Base-by-base conservation (phyloP, 2,329 filamentous ascomycete species). In the Neobulgaria alba region DNA sequence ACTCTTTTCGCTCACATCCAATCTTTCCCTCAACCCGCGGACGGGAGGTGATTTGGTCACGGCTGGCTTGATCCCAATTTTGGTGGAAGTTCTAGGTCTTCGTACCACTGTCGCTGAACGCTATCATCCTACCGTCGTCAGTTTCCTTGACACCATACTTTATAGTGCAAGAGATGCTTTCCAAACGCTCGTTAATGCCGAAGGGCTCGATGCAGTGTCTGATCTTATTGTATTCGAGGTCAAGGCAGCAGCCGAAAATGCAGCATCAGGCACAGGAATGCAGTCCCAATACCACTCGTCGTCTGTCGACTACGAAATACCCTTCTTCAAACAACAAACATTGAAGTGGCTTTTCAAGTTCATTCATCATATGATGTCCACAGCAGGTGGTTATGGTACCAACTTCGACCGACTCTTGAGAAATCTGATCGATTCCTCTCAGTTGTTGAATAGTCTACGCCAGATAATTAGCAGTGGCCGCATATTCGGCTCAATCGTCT, bases 261-360 rank as follows among this genome's bases (percentile, higher is more conserved):
- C 79, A n/a, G 68, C 75, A 29, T 67, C 71, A 38, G 82, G 81
- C n/a, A 68, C 79, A 41, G 86, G 87, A 10, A 87, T 92, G 47
- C 75, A 77, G 5, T 63, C 71, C 9, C 69, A 80, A 37, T 87
- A 84, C 62, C 80, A 78, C 54, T 94, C 88, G 8, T 80, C 82
- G 41, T 75, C 84, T 18, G 87, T 93, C 33, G 93, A 99, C 63
- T 99, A 95, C 59, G 76, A 87, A 55, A 88, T 96, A 39, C 87
- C 89, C 0, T 95, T 87, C 60, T 87, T 88, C 59, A 84, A 94
- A 52, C 92, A 96, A 59, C 87, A 95, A 61, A 90, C 87, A 14
- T 71, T 98, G 20, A 89, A 93, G 57, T 93, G 86, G 78, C 70
- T 95, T 33, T 82, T 98, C 62, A 95, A 95, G 61, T 95, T 96